Base-by-base conservation (phyloP, 1,139 yeast species). In the Sugiyamaella grinbergsii region DNA sequence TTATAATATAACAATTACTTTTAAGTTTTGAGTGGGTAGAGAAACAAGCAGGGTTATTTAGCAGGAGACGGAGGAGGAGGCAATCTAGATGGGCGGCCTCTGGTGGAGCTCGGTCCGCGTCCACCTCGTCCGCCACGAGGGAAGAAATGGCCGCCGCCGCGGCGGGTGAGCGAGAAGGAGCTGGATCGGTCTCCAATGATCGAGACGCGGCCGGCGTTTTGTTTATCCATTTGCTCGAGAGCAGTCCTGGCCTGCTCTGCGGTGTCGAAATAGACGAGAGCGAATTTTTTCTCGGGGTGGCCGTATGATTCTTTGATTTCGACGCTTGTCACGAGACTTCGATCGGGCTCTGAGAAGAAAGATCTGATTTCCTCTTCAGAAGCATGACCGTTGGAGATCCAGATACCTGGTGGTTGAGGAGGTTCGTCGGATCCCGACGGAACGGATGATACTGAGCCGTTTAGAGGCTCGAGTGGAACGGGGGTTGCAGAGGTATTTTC, bases 341-440 rank as follows among this genome's bases (percentile, higher is more conserved):
- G 67, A 51, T 72, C 74, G 34, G 65, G 62, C 13, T 60, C 64
- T 24, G 63, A 59, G 49, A 73, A 70, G 44, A 57, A 62, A 16
- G 55, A 62, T 26, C 62, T 58, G 23, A 71, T 61, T 22, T 64
- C 68, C 10, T 64, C 68, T 41, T 69, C 69, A 6, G 64, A 52
- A 13, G 63, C 65, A 28, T 62, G 64, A 22, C 70, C 73, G 41
- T 68, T 66, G 32, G 71, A 62, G 54, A 72, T 62, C 74, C 75
- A 72, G 19, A 72, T 60, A 3, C 72, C 74, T 13, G 71, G 71
- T 15, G 57, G 54, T n/a, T 51, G 52, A 4, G 55, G 49, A 45
- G 39, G 52, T 13, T 43, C 39, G 44, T 8, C 8, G 39, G 13
- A 16, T 23, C 4, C 49, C 11, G 2, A 31, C 28, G 16, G 43